Evolutionary conservation across 2,329 filamentous ascomycete genomes (phyloP).

Genomic region (Shiraia sp.): DNA sequence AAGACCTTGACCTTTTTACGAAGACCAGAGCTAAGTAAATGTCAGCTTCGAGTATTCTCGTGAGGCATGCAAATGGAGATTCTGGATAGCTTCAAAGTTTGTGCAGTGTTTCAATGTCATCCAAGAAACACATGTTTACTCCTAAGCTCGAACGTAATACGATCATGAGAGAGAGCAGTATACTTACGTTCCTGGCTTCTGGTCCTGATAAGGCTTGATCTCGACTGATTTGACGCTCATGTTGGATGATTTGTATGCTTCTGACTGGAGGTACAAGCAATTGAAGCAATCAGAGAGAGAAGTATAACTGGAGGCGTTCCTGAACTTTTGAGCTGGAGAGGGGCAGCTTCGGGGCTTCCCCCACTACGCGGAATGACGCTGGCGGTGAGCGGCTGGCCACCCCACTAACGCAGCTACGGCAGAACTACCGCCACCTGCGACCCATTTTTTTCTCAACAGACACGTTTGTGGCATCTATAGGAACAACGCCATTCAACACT

Average conservation of each 20-base stretch:
- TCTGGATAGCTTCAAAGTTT: slow-evolving; percentile 1
- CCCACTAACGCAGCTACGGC: slow-evolving; percentile 20
- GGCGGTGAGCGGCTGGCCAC: slow-evolving; percentile 12
- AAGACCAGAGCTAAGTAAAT: slow-evolving; percentile 77
- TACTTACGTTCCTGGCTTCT: slow-evolving; percentile 98
- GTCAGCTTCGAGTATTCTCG: slow-evolving; percentile 20
- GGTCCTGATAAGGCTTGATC: slow-evolving; percentile 86
- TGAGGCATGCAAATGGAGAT: not conserved
- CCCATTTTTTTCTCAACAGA: too few relatives aligned
- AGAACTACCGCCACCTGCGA: slow-evolving; percentile 10
- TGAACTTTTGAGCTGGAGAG: slow-evolving; percentile 36
- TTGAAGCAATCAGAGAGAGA: slow-evolving; percentile 23
- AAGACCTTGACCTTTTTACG: slow-evolving; percentile 99
- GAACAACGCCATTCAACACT: too few relatives aligned
- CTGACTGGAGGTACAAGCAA: slow-evolving; percentile 21
- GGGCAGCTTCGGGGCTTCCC: slow-evolving; percentile 27
- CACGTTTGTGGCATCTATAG: too few relatives aligned
- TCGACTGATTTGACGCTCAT: slow-evolving; percentile 79
- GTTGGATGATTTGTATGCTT: slow-evolving; percentile 22
- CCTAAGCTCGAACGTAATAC: not conserved
- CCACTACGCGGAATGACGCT: slow-evolving; percentile 35
- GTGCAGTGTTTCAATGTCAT: not conserved
- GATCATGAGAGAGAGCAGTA: not conserved
- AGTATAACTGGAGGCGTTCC: slow-evolving; percentile 17
- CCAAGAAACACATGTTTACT: not conserved